Evolutionary conservation across 1,284 basidiomycete species (phyloP), one percentile per base, ranked within the genome.

Genomic region (Mycena sp.): DNA sequence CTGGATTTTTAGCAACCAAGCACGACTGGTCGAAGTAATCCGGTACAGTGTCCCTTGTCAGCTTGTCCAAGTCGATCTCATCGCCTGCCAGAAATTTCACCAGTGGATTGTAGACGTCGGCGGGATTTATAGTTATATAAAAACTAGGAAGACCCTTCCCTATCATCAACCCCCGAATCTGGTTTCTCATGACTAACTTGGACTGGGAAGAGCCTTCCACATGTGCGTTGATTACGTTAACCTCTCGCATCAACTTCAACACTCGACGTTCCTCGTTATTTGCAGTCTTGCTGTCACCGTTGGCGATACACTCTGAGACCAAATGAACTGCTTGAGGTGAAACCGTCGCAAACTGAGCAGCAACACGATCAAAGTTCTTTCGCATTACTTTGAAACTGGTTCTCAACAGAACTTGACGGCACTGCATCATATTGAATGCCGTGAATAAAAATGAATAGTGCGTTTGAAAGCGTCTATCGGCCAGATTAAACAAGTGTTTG

Each of bases 101-200:
- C 3, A 80, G 5, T 4, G 80, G 78, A 63, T 76, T 76, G 26
- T 74, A 72, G 0, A 78, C 67, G 68, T 81, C 79, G 10, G 79
- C 74, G 17, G 79, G 80, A 67, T 80, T 80, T 6, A 81, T 72
- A 0, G 80, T 81, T 0, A 82, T 55, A 65, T 72, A 82, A 29
- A 81, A 77, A 41, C 64, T 72, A 3, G 76, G 78, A 0, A 73
- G 26, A 0, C 77, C 78, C n/a, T 67, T 41, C 1, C 73, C 61
- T 5, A 71, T 65, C 40, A 78, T 79, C 16, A 80, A 32, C 0
- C 58, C 74, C 48, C 66, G 35, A 25, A 81, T 79, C 58, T 83
- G 75, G 65, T 80, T 80, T 2, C 76, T 46, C 74, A 79, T 75
- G 0, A 81, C 71, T n/a, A n/a, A n/a, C n/a, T n/a, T n/a, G n/a